Percentiles rank a stretch among this genome's conserved stretches.
Conservation (phyloP, 2,329 filamentous ascomycete species). For the Epichloe uncinata region DNA sequence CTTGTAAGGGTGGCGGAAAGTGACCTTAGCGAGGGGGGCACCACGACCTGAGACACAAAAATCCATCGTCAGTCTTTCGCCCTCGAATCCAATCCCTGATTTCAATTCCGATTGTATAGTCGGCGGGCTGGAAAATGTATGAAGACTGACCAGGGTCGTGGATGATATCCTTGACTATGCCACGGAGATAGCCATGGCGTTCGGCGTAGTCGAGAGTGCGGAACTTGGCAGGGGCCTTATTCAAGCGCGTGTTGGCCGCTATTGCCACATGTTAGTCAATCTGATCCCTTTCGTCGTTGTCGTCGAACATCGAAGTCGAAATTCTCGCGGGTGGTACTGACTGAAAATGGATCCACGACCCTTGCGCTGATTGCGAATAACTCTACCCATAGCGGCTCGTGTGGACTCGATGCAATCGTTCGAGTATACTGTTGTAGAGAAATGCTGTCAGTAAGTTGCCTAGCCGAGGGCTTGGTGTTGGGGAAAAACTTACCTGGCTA, state of each 20-base stretch:
- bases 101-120: background rate
- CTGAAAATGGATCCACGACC: slow-evolving; percentile 46
- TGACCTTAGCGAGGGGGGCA: slow-evolving; percentile 94
- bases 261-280: slow-evolving; percentile 20
- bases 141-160: slow-evolving; percentile 68
- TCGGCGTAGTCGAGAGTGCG: slow-evolving; percentile 92
- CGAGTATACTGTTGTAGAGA: slow-evolving; percentile 16
- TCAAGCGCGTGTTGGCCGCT: slow-evolving; percentile 78
- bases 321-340: slow-evolving; percentile 22
- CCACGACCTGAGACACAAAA: slow-evolving; percentile 48
- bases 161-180: slow-evolving; percentile 97
- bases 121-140: background rate
- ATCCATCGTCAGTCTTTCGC: slow-evolving; percentile 13
- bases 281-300: slow-evolving; percentile 7
- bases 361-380: slow-evolving; percentile 55
- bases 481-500: slow-evolving; percentile 23
- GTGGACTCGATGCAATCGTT: slow-evolving; percentile 21
- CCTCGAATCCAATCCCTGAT: background rate
- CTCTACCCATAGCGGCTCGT: slow-evolving; percentile 38
- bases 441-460: slow-evolving; percentile 6
- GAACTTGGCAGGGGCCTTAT: slow-evolving; percentile 80
- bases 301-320: slow-evolving; percentile 11
- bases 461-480: slow-evolving; percentile 11
- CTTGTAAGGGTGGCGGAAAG: slow-evolving; percentile 95
- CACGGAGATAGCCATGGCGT: slow-evolving; percentile 94